Base-by-base conservation (phyloP, 192 early-diverging fungal genomes). In the Coemansia sp. region DNA sequence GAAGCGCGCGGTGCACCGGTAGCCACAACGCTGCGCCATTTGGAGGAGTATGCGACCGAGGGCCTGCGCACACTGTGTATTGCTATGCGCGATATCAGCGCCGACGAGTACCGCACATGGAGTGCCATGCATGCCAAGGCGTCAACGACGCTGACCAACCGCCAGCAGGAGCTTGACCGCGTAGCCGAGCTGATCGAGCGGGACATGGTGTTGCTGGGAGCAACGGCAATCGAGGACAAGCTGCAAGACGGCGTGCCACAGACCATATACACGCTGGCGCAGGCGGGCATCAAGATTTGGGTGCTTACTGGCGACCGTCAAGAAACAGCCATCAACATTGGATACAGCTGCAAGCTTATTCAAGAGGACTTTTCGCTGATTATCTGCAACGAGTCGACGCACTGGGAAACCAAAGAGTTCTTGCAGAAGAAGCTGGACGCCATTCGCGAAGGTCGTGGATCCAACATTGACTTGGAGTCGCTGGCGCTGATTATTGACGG, bases 281-380 rank as follows among this genome's bases (percentile, higher is more conserved):
- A 90, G 58, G 97, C 94, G 1, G 93, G 93, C 8, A 96, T 98
- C 75, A 91, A 93, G 59, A 86, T 98, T 39, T 98, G 95, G 94
- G 93, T 99, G 7, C 73, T 99, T 64, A 99, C 97, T 10, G 97
- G 97, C 40, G 97, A 99, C 73, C 69, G 93, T 36, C 94, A 97
- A 69, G 97, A 99, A 69, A 99, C 97, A 2, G 96, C 97, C 16
- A 96, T 99, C 79, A 97, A 99, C 69, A 97, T 99, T 76, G 97
- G 94, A 11, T 96, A 93, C 60, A 90, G 88, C 38, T 96, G 93
- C 80, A 96, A 97, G 71, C 80, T 99, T 21, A 85, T 99, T 49
- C 90, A 92, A 43, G 94, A 97, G 60, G 94, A 96, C 50, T 97
- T 96, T 92, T 87, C 87, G 37, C 69, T 99, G 18, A 90, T 99